phyloP scores from a whole-genome alignment of 345 rosid species.

The Rhodamnia rubescens region DNA sequence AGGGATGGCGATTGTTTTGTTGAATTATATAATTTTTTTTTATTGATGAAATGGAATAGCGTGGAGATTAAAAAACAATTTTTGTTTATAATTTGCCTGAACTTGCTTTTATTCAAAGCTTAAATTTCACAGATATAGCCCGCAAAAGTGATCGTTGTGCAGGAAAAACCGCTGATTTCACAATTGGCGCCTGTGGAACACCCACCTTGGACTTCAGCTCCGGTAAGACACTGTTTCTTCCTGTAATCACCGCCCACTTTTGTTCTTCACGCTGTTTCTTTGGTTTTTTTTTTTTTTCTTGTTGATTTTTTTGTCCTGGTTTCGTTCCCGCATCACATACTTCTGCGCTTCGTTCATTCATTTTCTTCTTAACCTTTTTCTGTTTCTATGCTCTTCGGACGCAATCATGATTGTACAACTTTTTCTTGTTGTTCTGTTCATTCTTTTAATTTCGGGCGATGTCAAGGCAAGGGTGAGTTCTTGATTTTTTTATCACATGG shows the following conservation, averaged over 20 bases:
- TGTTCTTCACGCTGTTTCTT: background rate
- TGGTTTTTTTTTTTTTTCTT: too few species aligned
- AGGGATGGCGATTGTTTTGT: background rate
- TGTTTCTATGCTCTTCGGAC: background rate
- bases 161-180: background rate
- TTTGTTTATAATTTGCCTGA: too few species aligned
- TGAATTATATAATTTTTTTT: background rate
- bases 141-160: background rate
- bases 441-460: background rate
- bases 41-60: background rate
- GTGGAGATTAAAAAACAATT: too few species aligned
- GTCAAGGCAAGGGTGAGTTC: background rate
- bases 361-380: background rate
- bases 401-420: background rate
- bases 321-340: background rate
- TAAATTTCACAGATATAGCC: background rate
- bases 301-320: background rate
- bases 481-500: background rate
- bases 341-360: background rate
- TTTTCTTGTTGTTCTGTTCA: background rate
- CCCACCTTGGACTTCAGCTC: background rate
- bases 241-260: background rate
- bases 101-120: too few species aligned
- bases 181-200: background rate
- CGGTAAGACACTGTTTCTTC: background rate